Conservation (phyloP, 2,329 filamentous ascomycete genomes). For the Fusarium ambrosium region DNA sequence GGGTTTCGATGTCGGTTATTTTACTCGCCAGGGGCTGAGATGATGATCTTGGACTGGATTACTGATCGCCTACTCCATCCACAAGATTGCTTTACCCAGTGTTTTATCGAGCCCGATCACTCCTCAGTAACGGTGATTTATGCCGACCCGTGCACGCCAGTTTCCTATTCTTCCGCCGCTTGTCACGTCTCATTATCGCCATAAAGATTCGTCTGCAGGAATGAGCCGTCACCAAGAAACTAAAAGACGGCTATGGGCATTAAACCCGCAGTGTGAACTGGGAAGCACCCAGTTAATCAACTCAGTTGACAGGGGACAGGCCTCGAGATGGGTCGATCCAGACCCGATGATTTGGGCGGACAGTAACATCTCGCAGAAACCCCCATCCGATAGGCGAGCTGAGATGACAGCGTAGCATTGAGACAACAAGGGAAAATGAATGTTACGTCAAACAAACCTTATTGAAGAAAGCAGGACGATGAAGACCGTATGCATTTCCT, state of each 20-base stretch:
- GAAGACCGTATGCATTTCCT: neutral
- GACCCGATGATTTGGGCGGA: constrained; percentile 31
- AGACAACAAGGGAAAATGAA: constrained; percentile 1
- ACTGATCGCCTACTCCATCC: neutral
- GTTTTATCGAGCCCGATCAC: neutral
- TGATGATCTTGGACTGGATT: neutral
- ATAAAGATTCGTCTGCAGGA: constrained; percentile 17
- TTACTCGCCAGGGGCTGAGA: neutral
- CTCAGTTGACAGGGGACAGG: constrained; percentile 2
- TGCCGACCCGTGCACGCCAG: neutral
- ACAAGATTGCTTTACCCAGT: neutral
- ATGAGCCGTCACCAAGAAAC: constrained; percentile 7
- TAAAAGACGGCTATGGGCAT: constrained; percentile 10
- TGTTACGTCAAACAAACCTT: neutral
- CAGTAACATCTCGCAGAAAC: constrained; percentile 18
- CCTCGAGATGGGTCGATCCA: constrained; percentile 20
- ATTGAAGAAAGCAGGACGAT: neutral
- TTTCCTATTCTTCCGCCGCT: neutral
- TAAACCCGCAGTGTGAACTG: constrained; percentile 16
- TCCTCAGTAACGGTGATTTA: neutral
- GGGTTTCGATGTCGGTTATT: neutral
- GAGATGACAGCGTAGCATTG: constrained; percentile 21
- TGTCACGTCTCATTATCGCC: neutral
- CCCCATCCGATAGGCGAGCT: constrained; percentile 20
- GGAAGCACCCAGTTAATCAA: constrained; percentile 10